Percentiles rank a stretch among this genome's conserved stretches.
These are phyloP conservation scores for Cyamopsis tetragonoloba DNA, from an alignment of 306 rosid genomes.

Conservation along the genomic window DNA sequence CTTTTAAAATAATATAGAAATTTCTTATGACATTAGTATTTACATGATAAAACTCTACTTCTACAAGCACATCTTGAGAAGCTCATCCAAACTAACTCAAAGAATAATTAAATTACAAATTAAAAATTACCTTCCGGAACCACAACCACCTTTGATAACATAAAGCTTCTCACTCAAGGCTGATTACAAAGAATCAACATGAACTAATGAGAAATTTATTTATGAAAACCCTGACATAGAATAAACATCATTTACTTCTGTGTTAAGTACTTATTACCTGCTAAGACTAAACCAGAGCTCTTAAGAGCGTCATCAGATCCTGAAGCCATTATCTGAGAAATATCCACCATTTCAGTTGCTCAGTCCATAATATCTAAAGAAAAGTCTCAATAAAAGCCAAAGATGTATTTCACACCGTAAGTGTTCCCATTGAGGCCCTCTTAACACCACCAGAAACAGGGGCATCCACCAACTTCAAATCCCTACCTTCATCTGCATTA, in stretches of 20 bases:
- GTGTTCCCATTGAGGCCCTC: slow-evolving; percentile 77
- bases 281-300: slow-evolving; percentile 73
- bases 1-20: too few relatives aligned
- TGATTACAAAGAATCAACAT: slow-evolving; percentile 38
- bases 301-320: slow-evolving; percentile 80
- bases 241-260: slow-evolving; percentile 21
- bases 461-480: slow-evolving; percentile 92
- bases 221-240: slow-evolving; percentile 12
- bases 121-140: slow-evolving; percentile 80
- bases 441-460: slow-evolving; percentile 95
- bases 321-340: slow-evolving; percentile 80
- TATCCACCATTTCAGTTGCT: slow-evolving; percentile 23
- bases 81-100: too few relatives aligned
- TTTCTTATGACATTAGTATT: too few relatives aligned
- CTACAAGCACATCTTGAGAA: too few relatives aligned
- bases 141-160: slow-evolving; percentile 81
- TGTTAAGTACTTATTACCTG: slow-evolving; percentile 49
- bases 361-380: slow-evolving; percentile 25
- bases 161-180: slow-evolving; percentile 96
- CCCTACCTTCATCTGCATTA: slow-evolving; percentile 67
- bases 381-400: slow-evolving; percentile 20
- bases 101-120: slow-evolving; percentile 16
- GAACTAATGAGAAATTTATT: slow-evolving; percentile 28
- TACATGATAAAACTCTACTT: too few relatives aligned
- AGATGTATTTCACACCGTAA: slow-evolving; percentile 61